These are phyloP conservation scores for Yamadazyma membranifaciens DNA, from an alignment of 1,139 yeast genomes.

Conservation along the genomic window DNA sequence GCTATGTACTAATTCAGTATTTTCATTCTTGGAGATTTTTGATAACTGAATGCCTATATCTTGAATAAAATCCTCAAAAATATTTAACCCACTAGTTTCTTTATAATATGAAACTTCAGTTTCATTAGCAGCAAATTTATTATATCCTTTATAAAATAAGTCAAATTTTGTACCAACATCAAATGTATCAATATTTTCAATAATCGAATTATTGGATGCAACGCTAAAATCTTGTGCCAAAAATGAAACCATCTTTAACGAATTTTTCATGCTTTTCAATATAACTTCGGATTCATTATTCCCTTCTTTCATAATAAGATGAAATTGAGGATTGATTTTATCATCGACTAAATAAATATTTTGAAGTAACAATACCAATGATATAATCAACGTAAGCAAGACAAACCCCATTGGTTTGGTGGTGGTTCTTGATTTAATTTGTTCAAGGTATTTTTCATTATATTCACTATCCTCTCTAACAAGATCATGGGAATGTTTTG, in stretches of 20 bases:
- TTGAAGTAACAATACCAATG: conserved; percentile 12
- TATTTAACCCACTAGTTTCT: conserved; percentile 42
- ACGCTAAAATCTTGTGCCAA: conserved; percentile 53
- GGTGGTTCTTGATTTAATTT: background rate
- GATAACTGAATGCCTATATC: conserved; percentile 53
- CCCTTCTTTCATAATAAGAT: conserved; percentile 11
- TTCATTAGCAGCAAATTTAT: conserved; percentile 27
- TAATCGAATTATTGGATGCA: conserved; percentile 23
- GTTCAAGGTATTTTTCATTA: background rate
- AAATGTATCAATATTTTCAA: conserved; percentile 43
- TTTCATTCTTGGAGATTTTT: conserved; percentile 33
- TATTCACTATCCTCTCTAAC: background rate
- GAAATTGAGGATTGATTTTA: conserved; percentile 13
- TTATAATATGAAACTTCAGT: conserved; percentile 27
- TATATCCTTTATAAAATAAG: conserved; percentile 50
- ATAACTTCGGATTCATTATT: conserved; percentile 13
- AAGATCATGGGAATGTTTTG: background rate
- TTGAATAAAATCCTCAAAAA: conserved; percentile 43
- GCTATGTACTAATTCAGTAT: conserved; percentile 40
- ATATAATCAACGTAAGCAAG: conserved; percentile 9
- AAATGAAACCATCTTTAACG: conserved; percentile 51
- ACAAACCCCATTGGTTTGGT: too few species aligned
- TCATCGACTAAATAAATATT: conserved; percentile 9
- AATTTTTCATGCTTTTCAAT: conserved; percentile 36
- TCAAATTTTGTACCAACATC: conserved; percentile 40